Evolutionary conservation across 2,329 filamentous ascomycete genomes (phyloP).

Genomic region (Geosmithia flava): DNA sequence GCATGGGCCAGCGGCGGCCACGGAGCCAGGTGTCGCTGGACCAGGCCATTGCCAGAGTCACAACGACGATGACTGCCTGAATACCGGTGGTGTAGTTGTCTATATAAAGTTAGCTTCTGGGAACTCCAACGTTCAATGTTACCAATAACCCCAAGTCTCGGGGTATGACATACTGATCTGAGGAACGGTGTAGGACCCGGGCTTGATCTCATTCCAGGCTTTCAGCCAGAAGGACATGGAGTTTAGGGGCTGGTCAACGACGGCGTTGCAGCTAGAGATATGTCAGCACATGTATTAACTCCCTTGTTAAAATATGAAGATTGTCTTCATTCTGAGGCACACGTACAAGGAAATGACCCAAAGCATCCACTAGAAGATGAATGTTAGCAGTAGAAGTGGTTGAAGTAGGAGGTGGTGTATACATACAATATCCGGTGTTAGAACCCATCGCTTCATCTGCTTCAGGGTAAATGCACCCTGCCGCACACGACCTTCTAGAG

Average conservation of each 20-base stretch:
- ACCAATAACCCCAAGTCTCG: neutral
- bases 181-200: slow-evolving; percentile 7
- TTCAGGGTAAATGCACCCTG: slow-evolving; percentile 8
- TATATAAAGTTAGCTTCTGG: neutral
- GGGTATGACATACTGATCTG: slow-evolving; percentile 7
- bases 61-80: neutral
- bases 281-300: too few species aligned
- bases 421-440: slow-evolving; percentile 7
- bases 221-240: slow-evolving; percentile 10
- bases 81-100: slow-evolving; percentile 1
- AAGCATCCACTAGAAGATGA: slow-evolving; percentile 1
- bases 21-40: neutral
- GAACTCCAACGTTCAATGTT: too few species aligned
- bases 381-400: neutral
- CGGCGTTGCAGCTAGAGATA: neutral
- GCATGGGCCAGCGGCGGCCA: slow-evolving; percentile 1
- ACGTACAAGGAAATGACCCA: slow-evolving; percentile 9
- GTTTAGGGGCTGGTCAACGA: neutral
- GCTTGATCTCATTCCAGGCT: slow-evolving; percentile 5
- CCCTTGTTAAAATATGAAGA: too few species aligned
- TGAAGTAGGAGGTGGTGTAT: neutral
- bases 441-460: slow-evolving; percentile 11
- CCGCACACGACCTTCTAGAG: slow-evolving; percentile 6
- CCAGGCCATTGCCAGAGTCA: neutral
- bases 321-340: slow-evolving; percentile 2